Evolutionary conservation across 148 eudicot species (phyloP).

Genomic region (Silene latifolia): DNA sequence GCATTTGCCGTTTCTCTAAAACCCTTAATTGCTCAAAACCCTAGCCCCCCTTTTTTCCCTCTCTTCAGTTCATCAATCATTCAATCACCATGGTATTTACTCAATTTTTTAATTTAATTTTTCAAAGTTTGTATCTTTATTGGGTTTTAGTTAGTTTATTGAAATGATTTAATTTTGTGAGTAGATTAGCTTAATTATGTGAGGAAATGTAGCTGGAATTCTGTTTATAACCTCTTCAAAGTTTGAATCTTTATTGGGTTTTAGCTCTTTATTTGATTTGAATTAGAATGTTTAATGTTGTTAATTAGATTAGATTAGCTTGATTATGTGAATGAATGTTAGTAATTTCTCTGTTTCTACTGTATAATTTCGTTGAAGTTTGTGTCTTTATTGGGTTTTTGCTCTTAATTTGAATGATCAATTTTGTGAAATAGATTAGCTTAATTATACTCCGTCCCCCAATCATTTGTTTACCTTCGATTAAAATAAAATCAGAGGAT

Average conservation of each 20-base stretch:
- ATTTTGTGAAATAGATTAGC: too few species aligned
- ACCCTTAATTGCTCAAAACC: slow-evolving; percentile 27
- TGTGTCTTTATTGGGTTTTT: too few species aligned
- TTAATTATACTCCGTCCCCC: too few species aligned
- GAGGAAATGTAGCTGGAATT: neutral
- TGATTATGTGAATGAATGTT: too few species aligned
- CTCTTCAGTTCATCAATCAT: neutral
- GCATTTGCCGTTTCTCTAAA: slow-evolving; percentile 1
- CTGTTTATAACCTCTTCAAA: neutral
- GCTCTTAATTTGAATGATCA: too few species aligned
- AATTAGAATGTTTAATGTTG: too few species aligned
- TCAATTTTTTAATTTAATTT: neutral
- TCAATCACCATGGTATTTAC: slow-evolving; percentile 25
- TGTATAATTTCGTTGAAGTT: too few species aligned
- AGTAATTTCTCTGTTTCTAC: too few species aligned
- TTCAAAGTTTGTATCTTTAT: neutral
- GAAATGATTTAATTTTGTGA: too few species aligned
- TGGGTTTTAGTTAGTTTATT: neutral
- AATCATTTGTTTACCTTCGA: too few species aligned
- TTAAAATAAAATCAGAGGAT: too few species aligned
- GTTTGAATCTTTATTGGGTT: neutral
- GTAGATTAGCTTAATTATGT: neutral
- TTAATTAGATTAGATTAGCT: too few species aligned
- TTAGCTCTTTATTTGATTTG: neutral
- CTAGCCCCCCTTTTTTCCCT: slow-evolving; percentile 20